Evolutionary conservation across 805 yeast species (phyloP), one percentile per base, ranked within the genome.

Genomic region (Kodamaea laetipori): DNA sequence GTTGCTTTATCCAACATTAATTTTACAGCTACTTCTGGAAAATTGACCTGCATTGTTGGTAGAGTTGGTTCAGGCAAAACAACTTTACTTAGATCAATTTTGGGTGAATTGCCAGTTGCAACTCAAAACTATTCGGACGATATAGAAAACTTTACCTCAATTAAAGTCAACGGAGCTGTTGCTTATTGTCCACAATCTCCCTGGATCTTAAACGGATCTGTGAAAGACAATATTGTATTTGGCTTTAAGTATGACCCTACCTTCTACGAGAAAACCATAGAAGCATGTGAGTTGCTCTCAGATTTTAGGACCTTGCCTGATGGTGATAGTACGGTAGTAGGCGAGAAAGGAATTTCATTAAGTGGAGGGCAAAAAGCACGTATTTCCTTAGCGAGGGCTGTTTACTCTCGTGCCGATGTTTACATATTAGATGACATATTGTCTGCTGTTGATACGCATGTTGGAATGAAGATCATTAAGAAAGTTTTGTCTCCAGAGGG

Each of bases 351-450:
- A 16, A 66, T 69, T 32, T 66, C 74, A 2, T 52, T 69, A 13
- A 63, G 70, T 41, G 74, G 74, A 4, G 74, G 74, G 15, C 74
- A 69, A 48, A 69, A 69, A 46, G 74, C 74, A 3, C 55, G 74
- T 19, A 53, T 69, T 23, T 60, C 73, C 6, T 55, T 69, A 35
- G 74, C 74, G 4, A 56, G 74, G 47, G 73, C 73, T 6, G 73
- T 69, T 3, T 69, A 69, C 47, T 50, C 71, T 4, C 59, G 69
- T 33, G 69, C 73, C 4, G 73, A 67, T 32, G 54, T 67, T 13
- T 67, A 65, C 45, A 45, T 69, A 8, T 51, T 69, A 10, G 74
- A 69, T 44, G 74, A 69, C 45, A 51, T 69, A 10, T 57, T 69
- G 39, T 66, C 73, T 35, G 74, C 74, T 15, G 74, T 69, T 17